These are phyloP conservation scores for Trichoderma atrobrunneum DNA, from an alignment of 2,329 filamentous ascomycete species.

Conservation along the genomic window DNA sequence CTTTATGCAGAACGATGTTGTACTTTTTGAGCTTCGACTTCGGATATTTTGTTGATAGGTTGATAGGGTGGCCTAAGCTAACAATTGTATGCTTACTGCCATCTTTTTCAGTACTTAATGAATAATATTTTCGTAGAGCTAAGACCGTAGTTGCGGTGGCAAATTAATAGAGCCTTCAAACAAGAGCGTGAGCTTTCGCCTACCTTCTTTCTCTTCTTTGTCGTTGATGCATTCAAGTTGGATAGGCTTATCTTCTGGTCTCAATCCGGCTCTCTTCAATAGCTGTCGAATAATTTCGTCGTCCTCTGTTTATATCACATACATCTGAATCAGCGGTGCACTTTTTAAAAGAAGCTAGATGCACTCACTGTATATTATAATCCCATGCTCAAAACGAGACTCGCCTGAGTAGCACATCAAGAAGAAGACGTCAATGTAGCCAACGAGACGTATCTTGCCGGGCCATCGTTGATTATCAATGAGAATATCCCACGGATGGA, in stretches of 20 bases:
- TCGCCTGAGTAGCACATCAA: constrained; percentile 22
- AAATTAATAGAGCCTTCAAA: not conserved
- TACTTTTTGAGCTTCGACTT: constrained; percentile 3
- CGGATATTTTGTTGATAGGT: not conserved
- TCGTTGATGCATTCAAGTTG: constrained; percentile 14
- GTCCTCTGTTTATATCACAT: not conserved
- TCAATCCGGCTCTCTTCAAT: not conserved
- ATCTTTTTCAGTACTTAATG: not conserved
- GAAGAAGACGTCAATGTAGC: constrained; percentile 22
- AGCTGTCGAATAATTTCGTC: constrained; percentile 13
- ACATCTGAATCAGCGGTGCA: rapidly evolving
- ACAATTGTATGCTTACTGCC: constrained; percentile 9
- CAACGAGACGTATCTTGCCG: constrained; percentile 19
- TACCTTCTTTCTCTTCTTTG: constrained; percentile 3
- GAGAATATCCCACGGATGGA: constrained; percentile 19
- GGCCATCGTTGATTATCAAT: constrained; percentile 15
- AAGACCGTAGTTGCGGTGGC: not conserved
- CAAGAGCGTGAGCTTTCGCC: not conserved
- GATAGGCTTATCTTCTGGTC: not conserved
- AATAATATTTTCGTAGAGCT: constrained; percentile 14
- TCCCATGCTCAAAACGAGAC: constrained; percentile 22
- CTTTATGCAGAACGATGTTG: constrained; percentile 9
- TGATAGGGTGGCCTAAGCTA: constrained; percentile 16
- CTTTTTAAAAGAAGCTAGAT: not conserved
- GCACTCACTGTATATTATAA: constrained; percentile 21